Evolutionary conservation across 1,284 basidiomycete genomes (phyloP).

Genomic region (Tilletia setariae): DNA sequence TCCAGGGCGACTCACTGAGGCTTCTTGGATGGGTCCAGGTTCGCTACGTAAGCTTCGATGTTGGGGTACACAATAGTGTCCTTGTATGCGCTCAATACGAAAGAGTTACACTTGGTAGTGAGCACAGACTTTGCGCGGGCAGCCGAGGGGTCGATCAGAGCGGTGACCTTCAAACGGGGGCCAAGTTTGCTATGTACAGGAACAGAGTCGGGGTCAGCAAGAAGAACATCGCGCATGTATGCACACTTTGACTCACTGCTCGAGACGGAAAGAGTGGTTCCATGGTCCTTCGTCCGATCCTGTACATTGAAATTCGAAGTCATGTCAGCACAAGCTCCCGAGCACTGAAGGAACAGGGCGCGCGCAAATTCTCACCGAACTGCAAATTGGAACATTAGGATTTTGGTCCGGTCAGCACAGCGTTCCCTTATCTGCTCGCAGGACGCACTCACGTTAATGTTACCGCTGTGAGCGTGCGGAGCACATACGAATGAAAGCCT

Average conservation of each 20-base stretch:
- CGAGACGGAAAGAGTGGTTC: slow-evolving; percentile 54
- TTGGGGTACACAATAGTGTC: slow-evolving; percentile 83
- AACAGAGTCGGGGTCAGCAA: background rate
- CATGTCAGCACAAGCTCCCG: too few species aligned
- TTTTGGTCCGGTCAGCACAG: background rate
- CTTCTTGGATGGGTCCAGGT: slow-evolving; percentile 60
- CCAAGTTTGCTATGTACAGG: slow-evolving; percentile 76
- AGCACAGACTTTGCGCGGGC: slow-evolving; percentile 78
- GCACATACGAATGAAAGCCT: too few species aligned
- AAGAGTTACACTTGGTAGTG: slow-evolving; percentile 84
- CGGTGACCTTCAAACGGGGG: slow-evolving; percentile 89
- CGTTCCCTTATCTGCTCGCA: background rate
- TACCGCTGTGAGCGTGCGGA: slow-evolving; percentile 25
- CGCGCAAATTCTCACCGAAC: slow-evolving; percentile 4
- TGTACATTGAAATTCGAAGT: too few species aligned
- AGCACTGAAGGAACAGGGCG: too few species aligned
- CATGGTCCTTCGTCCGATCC: slow-evolving; percentile 53
- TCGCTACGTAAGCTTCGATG: slow-evolving; percentile 76
- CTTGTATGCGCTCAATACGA: slow-evolving; percentile 89
- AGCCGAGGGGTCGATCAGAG: slow-evolving; percentile 83
- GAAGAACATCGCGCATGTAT: background rate
- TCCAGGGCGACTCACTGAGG: slow-evolving; percentile 54
- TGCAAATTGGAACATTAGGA: background rate
- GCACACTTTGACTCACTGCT: slow-evolving; percentile 28
- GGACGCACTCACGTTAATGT: slow-evolving; percentile 43